A percentile compares a stretch with the other conserved stretches of the same genome.
Evolutionary conservation across 139 green algal genomes (phyloP).

Genomic region (Micromonas pusilla): DNA sequence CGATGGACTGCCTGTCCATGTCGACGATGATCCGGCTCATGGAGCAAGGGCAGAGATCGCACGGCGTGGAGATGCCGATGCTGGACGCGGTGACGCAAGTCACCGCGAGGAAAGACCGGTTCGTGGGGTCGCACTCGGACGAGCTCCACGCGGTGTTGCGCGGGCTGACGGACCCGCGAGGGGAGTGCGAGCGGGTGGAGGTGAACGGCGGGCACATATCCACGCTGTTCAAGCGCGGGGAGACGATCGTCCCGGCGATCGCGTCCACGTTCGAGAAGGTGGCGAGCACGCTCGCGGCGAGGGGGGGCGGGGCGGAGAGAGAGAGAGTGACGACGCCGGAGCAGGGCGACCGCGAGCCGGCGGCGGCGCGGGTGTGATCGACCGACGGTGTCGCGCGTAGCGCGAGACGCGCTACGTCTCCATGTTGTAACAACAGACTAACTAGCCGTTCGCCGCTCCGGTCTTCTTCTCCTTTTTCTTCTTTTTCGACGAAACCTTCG

Average conservation of each 20-base stretch:
- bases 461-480: conserved; percentile 28
- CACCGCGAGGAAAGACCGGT: neutral
- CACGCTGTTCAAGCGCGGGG: neutral
- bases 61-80: neutral
- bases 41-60: neutral
- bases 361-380: no score
- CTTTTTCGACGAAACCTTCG: neutral
- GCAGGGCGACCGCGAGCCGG: no score
- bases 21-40: neutral
- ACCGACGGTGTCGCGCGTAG: no score
- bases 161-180: neutral
- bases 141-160: neutral
- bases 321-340: no score
- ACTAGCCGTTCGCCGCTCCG: neutral
- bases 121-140: neutral
- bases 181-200: neutral
- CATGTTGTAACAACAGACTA: neutral
- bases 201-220: neutral
- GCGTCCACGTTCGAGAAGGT: neutral
- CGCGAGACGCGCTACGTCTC: no score
- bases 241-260: neutral
- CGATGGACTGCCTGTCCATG: neutral
- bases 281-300: neutral
- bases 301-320: no score
- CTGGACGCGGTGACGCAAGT: neutral